Percentiles rank a stretch among this genome's conserved stretches.
Conservation (phyloP, 768 basidiomycete genomes). For the Lactarius akahatsu region DNA sequence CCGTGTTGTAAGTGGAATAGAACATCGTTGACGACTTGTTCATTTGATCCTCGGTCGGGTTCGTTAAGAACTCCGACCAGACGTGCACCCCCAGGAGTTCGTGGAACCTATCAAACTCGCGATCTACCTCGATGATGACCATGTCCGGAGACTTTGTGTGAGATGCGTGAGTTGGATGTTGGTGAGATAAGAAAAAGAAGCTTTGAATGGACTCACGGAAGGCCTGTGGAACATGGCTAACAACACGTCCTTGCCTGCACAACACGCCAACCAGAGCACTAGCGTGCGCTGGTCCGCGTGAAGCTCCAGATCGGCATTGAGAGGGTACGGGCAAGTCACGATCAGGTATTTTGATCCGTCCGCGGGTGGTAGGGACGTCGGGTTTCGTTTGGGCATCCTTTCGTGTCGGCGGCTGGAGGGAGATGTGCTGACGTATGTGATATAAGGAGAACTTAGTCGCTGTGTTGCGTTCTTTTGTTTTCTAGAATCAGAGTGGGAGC, state of each 20-base stretch:
- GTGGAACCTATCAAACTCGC: slow-evolving; percentile 36
- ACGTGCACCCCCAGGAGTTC: slow-evolving; percentile 44
- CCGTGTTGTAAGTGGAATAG: slow-evolving; percentile 41
- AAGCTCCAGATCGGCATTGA: slow-evolving; percentile 43
- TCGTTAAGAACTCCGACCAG: slow-evolving; percentile 43
- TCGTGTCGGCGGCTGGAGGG: background rate
- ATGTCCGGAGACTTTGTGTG: slow-evolving; percentile 42
- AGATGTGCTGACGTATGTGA: background rate
- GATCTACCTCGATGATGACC: slow-evolving; percentile 45
- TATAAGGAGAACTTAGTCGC: background rate
- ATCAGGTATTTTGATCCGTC: slow-evolving; percentile 47
- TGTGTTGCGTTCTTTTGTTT: too few species aligned
- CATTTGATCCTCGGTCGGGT: slow-evolving; percentile 36
- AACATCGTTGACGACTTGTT: slow-evolving; percentile 38
- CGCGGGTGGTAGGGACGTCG: slow-evolving; percentile 43
- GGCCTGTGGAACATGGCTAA: slow-evolving; percentile 47
- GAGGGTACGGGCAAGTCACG: slow-evolving; percentile 46
- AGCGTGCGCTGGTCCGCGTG: slow-evolving; percentile 40
- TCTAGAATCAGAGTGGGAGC: too few species aligned
- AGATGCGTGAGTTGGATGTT: background rate
- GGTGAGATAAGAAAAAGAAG: background rate
- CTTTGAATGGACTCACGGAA: slow-evolving; percentile 36
- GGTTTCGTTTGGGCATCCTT: slow-evolving; percentile 43
- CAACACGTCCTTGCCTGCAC: slow-evolving; percentile 38
- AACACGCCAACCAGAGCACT: slow-evolving; percentile 46